Conservation (phyloP, 305 asterid genomes). For the Fraxinus paxiana region DNA sequence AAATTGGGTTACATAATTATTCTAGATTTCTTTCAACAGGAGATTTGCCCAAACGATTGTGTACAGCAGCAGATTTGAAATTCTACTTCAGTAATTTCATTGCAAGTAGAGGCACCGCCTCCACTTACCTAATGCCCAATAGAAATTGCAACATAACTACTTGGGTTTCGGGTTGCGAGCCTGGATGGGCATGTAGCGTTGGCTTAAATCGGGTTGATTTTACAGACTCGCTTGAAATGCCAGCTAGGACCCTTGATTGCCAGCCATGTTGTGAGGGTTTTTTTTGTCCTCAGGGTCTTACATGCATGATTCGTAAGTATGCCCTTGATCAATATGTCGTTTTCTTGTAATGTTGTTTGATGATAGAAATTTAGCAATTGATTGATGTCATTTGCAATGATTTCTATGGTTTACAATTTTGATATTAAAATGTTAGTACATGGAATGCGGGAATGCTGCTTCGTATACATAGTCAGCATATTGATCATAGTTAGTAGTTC, state of each 20-base stretch:
- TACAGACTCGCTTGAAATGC: slow-evolving; percentile 42
- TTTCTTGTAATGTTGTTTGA: neutral
- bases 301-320: slow-evolving; percentile 89
- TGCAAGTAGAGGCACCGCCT: slow-evolving; percentile 29
- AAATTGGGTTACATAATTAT: neutral
- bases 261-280: slow-evolving; percentile 88
- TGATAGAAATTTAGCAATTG: neutral
- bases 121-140: slow-evolving; percentile 58
- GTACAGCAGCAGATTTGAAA: slow-evolving; percentile 74
- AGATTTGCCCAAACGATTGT: slow-evolving; percentile 61
- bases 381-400: neutral
- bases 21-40: slow-evolving; percentile 35
- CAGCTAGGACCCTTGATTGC: slow-evolving; percentile 50
- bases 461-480: neutral
- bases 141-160: slow-evolving; percentile 58
- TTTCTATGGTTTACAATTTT: neutral
- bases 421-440: neutral
- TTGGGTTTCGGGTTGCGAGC: slow-evolving; percentile 88
- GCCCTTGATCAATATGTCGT: neutral
- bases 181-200: slow-evolving; percentile 85
- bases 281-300: slow-evolving; percentile 89
- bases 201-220: slow-evolving; percentile 43
- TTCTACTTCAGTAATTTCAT: slow-evolving; percentile 63
- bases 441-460: neutral
- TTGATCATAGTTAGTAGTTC: neutral